Evolutionary conservation across 1,284 basidiomycete species (phyloP).

Genomic region (Leccinum griseonigrum): DNA sequence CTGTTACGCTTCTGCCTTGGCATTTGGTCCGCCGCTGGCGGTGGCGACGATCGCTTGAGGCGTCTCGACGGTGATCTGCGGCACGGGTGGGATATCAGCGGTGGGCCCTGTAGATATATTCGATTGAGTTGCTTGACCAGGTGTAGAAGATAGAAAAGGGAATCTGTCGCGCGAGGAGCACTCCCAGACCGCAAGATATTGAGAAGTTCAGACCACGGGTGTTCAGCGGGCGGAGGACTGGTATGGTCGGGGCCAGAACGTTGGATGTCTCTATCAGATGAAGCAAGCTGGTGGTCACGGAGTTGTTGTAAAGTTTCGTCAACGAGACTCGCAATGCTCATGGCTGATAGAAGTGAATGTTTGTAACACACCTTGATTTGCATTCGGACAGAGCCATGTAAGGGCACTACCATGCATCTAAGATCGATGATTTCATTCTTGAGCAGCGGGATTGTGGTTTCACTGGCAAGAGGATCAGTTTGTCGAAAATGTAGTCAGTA

Average conservation of each 20-base stretch:
- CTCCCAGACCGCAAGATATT: slow-evolving; percentile 50
- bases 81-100: not conserved
- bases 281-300: too few relatives aligned
- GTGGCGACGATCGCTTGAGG: not conserved
- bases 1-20: not conserved
- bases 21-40: slow-evolving; percentile 2
- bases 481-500: too few relatives aligned
- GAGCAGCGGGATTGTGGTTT: too few relatives aligned
- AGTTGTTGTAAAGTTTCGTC: too few relatives aligned
- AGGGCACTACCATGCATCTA: too few relatives aligned
- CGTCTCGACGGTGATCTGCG: not conserved
- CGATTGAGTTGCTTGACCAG: slow-evolving; percentile 5
- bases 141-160: slow-evolving; percentile 10
- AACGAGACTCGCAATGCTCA: too few relatives aligned
- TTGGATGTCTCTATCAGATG: slow-evolving; percentile 1
- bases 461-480: too few relatives aligned
- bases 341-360: too few relatives aligned
- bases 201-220: slow-evolving; percentile 45
- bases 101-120: not conserved
- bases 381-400: too few relatives aligned
- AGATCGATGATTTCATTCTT: too few relatives aligned
- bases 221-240: slow-evolving; percentile 43
- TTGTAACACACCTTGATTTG: too few relatives aligned
- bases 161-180: slow-evolving; percentile 43
- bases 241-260: slow-evolving; percentile 19